Evolutionary conservation across 1,284 basidiomycete genomes (phyloP).

Genomic region (Trametes sp.): DNA sequence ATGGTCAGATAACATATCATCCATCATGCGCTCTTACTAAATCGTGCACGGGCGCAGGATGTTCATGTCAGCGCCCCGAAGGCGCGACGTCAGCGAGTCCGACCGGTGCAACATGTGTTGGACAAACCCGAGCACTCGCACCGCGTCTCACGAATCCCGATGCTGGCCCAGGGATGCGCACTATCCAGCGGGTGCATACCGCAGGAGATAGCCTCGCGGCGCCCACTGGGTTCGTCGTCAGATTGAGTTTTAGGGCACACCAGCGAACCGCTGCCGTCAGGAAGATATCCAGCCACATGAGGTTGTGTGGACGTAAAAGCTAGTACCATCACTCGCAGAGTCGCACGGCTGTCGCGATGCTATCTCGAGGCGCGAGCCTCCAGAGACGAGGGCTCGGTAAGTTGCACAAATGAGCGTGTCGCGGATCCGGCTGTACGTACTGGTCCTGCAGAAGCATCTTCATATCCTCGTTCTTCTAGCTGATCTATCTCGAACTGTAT

Average conservation of each 20-base stretch:
- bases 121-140: background rate
- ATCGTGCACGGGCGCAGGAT: no score
- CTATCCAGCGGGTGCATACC: background rate
- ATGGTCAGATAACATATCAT: background rate
- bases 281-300: background rate
- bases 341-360: background rate
- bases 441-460: background rate
- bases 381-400: background rate
- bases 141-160: background rate
- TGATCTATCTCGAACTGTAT: no score
- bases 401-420: background rate
- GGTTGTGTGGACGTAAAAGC: background rate
- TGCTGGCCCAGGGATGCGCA: no score
- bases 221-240: background rate
- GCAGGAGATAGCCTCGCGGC: background rate
- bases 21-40: background rate
- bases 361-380: background rate
- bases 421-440: conserved; percentile 1
- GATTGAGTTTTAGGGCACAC: background rate
- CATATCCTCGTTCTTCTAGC: background rate
- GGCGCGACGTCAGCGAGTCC: no score
- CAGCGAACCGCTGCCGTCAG: background rate
- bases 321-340: background rate
- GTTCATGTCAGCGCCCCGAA: no score
- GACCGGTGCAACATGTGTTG: no score